These are phyloP conservation scores for Pichia kluyveri DNA, from an alignment of 805 yeast genomes.

Conservation along the genomic window DNA sequence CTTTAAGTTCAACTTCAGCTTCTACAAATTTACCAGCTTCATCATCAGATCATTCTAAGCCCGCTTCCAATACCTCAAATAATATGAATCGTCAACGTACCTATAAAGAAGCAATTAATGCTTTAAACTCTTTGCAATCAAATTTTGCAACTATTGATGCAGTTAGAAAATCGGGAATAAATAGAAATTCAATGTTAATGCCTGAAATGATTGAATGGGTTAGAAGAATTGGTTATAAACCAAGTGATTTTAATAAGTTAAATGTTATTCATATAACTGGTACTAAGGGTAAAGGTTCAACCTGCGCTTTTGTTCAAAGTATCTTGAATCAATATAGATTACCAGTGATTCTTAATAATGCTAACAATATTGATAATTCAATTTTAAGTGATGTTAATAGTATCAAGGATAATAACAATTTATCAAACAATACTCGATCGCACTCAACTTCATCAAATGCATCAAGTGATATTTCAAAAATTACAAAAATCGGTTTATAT, in stretches of 20 bases:
- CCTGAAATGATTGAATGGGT: conserved; percentile 84
- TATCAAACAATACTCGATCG: background rate
- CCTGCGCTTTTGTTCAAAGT: conserved; percentile 88
- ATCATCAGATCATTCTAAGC: background rate
- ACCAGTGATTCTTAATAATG: conserved; percentile 6
- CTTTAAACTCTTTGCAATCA: conserved; percentile 81
- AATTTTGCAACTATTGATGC: conserved; percentile 88
- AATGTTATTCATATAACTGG: conserved; percentile 92
- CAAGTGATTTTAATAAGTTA: conserved; percentile 59
- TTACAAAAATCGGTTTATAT: conserved; percentile 76
- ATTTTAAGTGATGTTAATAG: background rate
- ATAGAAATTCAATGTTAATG: conserved; percentile 56
- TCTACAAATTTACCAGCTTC: background rate
- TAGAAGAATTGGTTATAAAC: conserved; percentile 56
- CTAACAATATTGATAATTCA: background rate
- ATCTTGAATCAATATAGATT: conserved; percentile 57
- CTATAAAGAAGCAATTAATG: conserved; percentile 65
- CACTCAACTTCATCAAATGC: conserved; percentile 2
- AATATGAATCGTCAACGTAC: conserved; percentile 22
- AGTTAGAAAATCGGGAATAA: conserved; percentile 55
- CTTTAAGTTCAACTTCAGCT: background rate
- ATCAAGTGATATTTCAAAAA: conserved; percentile 12
- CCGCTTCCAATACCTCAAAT: background rate
- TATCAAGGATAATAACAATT: background rate
- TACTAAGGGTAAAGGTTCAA: conserved; percentile 97